These are phyloP conservation scores for Acanthamoeba healyi DNA, from an alignment of 208 protist genomes.

Conservation along the genomic window DNA sequence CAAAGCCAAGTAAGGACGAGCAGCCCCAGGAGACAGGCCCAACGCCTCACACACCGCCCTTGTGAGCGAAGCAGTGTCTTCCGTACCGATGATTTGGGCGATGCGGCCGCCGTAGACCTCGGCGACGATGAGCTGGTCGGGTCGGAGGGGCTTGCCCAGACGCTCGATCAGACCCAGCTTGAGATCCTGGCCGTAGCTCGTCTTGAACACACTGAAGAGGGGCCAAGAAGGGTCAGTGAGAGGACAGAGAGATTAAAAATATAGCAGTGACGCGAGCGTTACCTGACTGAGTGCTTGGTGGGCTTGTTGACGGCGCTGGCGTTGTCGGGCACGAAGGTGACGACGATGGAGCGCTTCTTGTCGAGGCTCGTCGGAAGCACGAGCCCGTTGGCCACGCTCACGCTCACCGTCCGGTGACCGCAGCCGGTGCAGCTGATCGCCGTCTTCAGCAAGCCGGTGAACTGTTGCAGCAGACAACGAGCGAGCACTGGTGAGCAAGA, in stretches of 20 bases:
- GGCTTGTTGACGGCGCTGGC: background rate
- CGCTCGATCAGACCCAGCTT: slow-evolving; percentile 8
- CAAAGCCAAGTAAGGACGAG: no score
- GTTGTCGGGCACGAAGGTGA: slow-evolving; percentile 1
- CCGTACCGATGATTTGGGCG: slow-evolving; percentile 4
- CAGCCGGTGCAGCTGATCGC: background rate
- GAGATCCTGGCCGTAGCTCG: background rate
- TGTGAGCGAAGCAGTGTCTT: no score
- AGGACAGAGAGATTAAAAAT: no score
- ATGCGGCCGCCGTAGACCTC: background rate
- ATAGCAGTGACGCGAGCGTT: no score
- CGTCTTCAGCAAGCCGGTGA: slow-evolving; percentile 6
- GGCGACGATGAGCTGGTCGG: slow-evolving; percentile 20
- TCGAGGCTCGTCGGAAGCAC: background rate
- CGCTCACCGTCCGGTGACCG: background rate
- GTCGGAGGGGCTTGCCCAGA: background rate
- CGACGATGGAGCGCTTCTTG: slow-evolving; percentile 15
- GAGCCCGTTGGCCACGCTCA: slow-evolving; percentile 1
- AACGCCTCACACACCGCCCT: no score
- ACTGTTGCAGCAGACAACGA: no score
- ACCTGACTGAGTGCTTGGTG: background rate
- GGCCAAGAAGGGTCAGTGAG: no score
- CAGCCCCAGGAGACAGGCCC: no score
- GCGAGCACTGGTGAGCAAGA: no score
- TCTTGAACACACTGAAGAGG: background rate